These are phyloP conservation scores for Boletus rufocinnamomeus DNA, from an alignment of 768 basidiomycete genomes.

Conservation along the genomic window DNA sequence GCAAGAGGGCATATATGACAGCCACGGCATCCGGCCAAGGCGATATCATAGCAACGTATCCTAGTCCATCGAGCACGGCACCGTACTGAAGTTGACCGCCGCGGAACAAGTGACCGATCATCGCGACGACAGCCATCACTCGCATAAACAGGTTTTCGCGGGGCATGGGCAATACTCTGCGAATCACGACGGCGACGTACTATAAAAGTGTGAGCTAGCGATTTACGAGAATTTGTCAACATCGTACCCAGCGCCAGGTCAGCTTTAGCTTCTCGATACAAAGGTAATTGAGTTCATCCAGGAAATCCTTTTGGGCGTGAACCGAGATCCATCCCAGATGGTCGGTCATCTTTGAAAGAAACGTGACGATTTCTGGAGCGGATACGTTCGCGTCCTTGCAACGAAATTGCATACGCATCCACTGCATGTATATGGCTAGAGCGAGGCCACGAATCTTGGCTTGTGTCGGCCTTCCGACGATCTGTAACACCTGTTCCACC, in stretches of 20 bases:
- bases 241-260: slow-evolving; percentile 22
- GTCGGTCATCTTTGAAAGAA: slow-evolving; percentile 12
- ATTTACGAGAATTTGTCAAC: neutral
- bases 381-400: slow-evolving; percentile 8
- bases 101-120: slow-evolving; percentile 18
- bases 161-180: neutral
- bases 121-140: slow-evolving; percentile 19
- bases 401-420: slow-evolving; percentile 19
- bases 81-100: slow-evolving; percentile 10
- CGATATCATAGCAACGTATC: slow-evolving; percentile 16
- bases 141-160: slow-evolving; percentile 15
- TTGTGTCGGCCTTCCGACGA: slow-evolving; percentile 15
- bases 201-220: slow-evolving; percentile 10
- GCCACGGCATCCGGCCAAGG: slow-evolving; percentile 23
- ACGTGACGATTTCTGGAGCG: slow-evolving; percentile 5
- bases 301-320: slow-evolving; percentile 9
- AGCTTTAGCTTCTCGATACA: slow-evolving; percentile 18
- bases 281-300: slow-evolving; percentile 10
- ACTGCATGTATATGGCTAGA: slow-evolving; percentile 11
- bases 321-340: slow-evolving; percentile 11
- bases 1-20: slow-evolving; percentile 16
- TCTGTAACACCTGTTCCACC: slow-evolving; percentile 12
- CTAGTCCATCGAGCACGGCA: slow-evolving; percentile 8
- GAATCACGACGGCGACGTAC: slow-evolving; percentile 9
- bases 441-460: slow-evolving; percentile 15